Conservation (phyloP, 2,329 filamentous ascomycete species). For the Ceratocystis colombiana region DNA sequence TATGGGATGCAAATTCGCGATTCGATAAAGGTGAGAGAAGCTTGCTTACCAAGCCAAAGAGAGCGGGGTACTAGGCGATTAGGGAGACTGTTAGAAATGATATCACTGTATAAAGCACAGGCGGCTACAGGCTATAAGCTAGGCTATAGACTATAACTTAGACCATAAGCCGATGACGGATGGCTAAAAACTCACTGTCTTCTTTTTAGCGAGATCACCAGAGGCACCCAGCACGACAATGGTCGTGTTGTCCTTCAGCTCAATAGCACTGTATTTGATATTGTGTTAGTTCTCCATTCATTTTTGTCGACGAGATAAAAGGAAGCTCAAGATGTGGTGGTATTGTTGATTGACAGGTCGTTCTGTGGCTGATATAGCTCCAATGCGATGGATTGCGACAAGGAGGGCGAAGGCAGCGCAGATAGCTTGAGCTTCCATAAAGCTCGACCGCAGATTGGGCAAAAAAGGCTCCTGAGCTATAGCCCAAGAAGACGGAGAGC, state of each 20-base stretch:
- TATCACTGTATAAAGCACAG: constrained; percentile 5
- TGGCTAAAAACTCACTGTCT: constrained; percentile 58
- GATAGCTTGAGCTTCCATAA: constrained; percentile 17
- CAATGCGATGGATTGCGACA: constrained; percentile 24
- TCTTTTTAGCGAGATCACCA: constrained; percentile 98
- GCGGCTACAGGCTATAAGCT: background rate
- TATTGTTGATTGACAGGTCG: constrained; percentile 14
- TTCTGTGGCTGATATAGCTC: constrained; percentile 15
- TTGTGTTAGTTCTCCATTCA: constrained; percentile 4
- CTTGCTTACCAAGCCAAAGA: constrained; percentile 84
- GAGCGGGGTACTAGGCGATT: constrained; percentile 69
- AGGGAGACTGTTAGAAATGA: constrained; percentile 9
- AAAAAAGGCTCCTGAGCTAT: constrained; percentile 2
- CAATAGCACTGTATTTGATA: constrained; percentile 54
- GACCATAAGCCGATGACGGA: constrained; percentile 21
- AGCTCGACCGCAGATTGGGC: constrained; percentile 17
- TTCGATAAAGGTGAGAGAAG: constrained; percentile 3
- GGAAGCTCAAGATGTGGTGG: background rate
- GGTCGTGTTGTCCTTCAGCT: constrained; percentile 97
- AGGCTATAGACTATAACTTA: background rate
- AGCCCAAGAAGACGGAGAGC: constrained; percentile 17
- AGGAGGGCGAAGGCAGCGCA: constrained; percentile 6
- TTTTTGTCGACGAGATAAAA: background rate
- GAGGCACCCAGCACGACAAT: constrained; percentile 95
- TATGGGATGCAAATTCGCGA: background rate